Percentiles rank a stretch among this genome's conserved stretches.
Evolutionary conservation across 2,329 filamentous ascomycete genomes (phyloP).

Genomic region (Fusarium odoratissimum): DNA sequence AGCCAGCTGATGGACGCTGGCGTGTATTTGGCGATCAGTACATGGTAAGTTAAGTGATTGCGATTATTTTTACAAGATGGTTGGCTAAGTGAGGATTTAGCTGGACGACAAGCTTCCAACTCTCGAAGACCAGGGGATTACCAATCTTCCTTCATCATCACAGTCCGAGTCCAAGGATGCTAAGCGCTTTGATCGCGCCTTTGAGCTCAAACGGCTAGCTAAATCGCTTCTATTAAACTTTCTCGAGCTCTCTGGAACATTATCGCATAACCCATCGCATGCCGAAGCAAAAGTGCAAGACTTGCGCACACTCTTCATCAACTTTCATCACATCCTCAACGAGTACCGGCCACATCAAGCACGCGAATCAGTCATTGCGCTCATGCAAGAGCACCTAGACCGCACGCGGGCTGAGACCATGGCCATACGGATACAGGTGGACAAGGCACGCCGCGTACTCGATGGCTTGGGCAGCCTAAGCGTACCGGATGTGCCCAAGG

Average conservation of each 20-base stretch:
- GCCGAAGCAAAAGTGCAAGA: constrained; percentile 80
- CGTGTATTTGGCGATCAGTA: constrained; percentile 78
- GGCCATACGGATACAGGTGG: constrained; percentile 72
- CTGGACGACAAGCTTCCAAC: constrained; percentile 72
- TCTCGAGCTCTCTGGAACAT: constrained; percentile 77
- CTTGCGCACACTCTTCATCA: constrained; percentile 84
- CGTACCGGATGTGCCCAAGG: constrained; percentile 40
- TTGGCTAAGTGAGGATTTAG: constrained; percentile 47
- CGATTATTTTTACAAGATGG: neutral
- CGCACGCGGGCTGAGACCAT: constrained; percentile 78
- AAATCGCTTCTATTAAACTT: constrained; percentile 92
- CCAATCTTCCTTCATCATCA: constrained; percentile 67
- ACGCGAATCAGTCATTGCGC: constrained; percentile 83
- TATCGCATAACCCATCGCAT: constrained; percentile 52
- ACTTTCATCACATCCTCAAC: constrained; percentile 93
- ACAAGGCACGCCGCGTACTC: constrained; percentile 79
- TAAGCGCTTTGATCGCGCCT: constrained; percentile 70
- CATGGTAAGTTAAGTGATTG: constrained; percentile 53
- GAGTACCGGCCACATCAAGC: constrained; percentile 95
- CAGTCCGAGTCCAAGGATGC: constrained; percentile 58
- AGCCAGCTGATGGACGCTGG: constrained; percentile 78
- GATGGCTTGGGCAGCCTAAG: constrained; percentile 72
- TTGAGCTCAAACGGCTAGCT: constrained; percentile 79
- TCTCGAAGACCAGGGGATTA: constrained; percentile 76
- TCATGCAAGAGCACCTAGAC: constrained; percentile 88